A percentile compares a stretch with the other conserved stretches of the same genome.
phyloP scores from a whole-genome alignment of 805 yeast species.

The Suhomyces emberorum region DNA sequence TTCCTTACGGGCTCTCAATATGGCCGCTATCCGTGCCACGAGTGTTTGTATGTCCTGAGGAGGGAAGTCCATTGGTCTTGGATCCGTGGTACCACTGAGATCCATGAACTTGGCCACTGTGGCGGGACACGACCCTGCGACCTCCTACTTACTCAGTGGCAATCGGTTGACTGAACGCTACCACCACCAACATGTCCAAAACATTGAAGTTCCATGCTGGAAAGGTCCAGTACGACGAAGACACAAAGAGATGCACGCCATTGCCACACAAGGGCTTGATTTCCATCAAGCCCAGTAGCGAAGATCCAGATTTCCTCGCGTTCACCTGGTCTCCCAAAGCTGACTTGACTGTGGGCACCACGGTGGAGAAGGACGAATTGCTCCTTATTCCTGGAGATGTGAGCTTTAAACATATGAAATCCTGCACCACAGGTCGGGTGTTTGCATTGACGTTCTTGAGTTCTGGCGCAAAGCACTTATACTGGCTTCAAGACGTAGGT shows the following conservation, averaged over 20 bases:
- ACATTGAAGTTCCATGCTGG: constrained; percentile 74
- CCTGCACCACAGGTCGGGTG: constrained; percentile 77
- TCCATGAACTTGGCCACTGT: no score
- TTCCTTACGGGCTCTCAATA: constrained; percentile 50
- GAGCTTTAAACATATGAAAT: constrained; percentile 63
- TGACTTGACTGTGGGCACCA: constrained; percentile 35
- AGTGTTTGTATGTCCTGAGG: constrained; percentile 50
- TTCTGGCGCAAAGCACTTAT: constrained; percentile 57
- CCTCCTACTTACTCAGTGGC: no score
- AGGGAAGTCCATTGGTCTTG: constrained; percentile 54
- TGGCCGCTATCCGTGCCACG: constrained; percentile 55
- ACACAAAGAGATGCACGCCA: constrained; percentile 65
- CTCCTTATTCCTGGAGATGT: constrained; percentile 84
- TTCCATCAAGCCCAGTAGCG: constrained; percentile 56
- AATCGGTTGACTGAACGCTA: no score
- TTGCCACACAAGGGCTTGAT: constrained; percentile 65
- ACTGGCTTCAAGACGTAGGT: constrained; percentile 78
- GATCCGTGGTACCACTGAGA: no score
- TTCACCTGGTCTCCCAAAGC: constrained; percentile 73
- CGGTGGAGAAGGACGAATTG: constrained; percentile 54
- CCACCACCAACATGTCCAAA: constrained; percentile 15
- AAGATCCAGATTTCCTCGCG: constrained; percentile 68
- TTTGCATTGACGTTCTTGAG: constrained; percentile 61
- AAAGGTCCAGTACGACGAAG: constrained; percentile 61
- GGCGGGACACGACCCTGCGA: no score